A percentile compares a stretch with the other conserved stretches of the same genome.
Conservation (phyloP, 2,329 filamentous ascomycete species). For the Fusarium dlaminii region DNA sequence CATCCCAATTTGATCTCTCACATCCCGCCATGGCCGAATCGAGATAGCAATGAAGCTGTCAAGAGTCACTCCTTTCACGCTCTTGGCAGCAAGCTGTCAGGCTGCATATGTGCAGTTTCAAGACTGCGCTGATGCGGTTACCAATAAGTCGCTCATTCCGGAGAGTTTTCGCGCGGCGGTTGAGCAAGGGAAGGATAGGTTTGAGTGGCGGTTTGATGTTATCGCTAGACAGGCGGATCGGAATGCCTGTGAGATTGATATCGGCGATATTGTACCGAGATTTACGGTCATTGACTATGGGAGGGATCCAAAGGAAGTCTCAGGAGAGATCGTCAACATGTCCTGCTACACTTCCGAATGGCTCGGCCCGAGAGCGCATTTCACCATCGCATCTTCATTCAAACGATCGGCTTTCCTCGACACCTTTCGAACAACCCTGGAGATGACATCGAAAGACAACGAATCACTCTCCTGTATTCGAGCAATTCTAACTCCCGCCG, state of each 20-base stretch:
- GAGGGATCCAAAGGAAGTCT: neutral
- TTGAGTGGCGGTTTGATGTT: constrained; percentile 2
- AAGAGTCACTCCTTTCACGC: neutral
- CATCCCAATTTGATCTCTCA: constrained; percentile 18
- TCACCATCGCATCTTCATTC: constrained; percentile 1
- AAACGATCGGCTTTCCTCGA: constrained; percentile 16
- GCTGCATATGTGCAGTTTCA: constrained; percentile 24
- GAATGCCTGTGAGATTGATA: neutral
- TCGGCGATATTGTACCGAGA: neutral
- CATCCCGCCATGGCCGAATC: constrained; percentile 7
- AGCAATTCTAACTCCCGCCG: constrained; percentile 9
- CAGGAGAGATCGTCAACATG: constrained; percentile 7
- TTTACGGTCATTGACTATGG: constrained; percentile 3
- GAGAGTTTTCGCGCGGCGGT: constrained; percentile 12
- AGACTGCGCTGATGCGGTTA: neutral
- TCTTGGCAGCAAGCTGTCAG: neutral
- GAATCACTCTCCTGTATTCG: neutral
- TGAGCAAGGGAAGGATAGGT: neutral
- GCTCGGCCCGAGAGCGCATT: neutral
- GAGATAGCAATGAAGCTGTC: constrained; percentile 21
- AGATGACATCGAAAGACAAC: neutral
- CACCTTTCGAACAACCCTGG: constrained; percentile 1
- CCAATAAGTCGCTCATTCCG: neutral
- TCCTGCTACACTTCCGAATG: neutral
- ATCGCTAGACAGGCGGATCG: neutral